These are phyloP conservation scores for Fraxinus greggii DNA, from an alignment of 305 asterid species.

Conservation along the genomic window DNA sequence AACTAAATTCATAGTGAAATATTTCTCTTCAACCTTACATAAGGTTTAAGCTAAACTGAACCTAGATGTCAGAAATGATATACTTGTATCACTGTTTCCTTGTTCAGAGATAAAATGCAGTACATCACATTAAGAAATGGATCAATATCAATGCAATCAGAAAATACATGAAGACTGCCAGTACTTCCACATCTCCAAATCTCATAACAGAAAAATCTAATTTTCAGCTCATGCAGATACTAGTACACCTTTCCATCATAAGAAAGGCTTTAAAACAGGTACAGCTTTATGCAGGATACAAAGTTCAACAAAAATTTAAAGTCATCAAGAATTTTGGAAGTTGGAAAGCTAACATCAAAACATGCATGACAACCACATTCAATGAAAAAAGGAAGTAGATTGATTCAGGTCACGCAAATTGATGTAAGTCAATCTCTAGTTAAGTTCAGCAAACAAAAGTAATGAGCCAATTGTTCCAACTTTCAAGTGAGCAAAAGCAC, in stretches of 20 bases:
- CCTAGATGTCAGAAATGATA: background rate
- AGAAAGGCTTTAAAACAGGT: background rate
- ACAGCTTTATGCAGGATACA: background rate
- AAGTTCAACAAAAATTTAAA: background rate
- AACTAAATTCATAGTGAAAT: background rate
- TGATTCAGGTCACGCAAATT: background rate
- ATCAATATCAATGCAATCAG: background rate
- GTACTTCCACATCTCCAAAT: background rate
- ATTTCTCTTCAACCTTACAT: background rate
- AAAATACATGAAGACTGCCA: background rate
- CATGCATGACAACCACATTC: background rate
- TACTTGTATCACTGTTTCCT: background rate
- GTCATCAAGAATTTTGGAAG: background rate
- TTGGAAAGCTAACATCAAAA: background rate
- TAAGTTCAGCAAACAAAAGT: background rate
- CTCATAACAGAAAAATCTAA: background rate
- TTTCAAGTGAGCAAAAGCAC: background rate
- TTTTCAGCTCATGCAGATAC: background rate
- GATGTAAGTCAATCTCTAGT: background rate
- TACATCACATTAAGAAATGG: background rate
- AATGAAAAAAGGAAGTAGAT: background rate
- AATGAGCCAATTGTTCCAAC: background rate
- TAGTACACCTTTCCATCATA: background rate
- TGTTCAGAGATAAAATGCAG: background rate
- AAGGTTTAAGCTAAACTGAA: background rate